Conservation (phyloP, 208 protist genomes). For the Leishmania aethiopica region DNA sequence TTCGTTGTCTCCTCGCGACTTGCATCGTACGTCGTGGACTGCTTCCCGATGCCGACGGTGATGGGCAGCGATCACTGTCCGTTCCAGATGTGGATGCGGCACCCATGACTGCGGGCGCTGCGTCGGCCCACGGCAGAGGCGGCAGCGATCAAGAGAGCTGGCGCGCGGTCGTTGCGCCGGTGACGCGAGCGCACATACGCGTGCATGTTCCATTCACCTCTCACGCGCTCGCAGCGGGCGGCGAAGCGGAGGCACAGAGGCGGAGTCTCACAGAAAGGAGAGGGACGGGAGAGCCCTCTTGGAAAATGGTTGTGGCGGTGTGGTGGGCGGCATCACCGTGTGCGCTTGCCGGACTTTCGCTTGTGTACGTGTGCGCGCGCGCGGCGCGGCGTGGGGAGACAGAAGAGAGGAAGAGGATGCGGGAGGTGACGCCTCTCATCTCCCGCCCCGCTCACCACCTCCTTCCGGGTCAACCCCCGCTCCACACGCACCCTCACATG, state of each 20-base stretch:
- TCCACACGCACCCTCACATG: no score
- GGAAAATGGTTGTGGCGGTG: background rate
- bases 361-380: background rate
- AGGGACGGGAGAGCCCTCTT: background rate
- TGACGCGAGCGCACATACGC: background rate
- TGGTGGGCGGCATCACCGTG: background rate
- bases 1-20: slow-evolving; percentile 87
- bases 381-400: background rate
- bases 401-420: background rate
- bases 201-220: background rate
- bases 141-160: slow-evolving; percentile 7
- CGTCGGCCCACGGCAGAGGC: slow-evolving; percentile 24
- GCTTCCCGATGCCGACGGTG: slow-evolving; percentile 81
- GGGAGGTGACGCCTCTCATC: background rate
- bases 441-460: background rate
- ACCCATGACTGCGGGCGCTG: slow-evolving; percentile 45
- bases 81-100: slow-evolving; percentile 84
- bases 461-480: background rate
- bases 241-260: background rate
- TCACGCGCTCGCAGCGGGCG: background rate
- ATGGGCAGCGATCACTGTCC: slow-evolving; percentile 91
- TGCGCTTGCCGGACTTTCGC: background rate
- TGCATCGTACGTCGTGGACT: slow-evolving; percentile 68
- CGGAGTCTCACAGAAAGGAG: background rate
- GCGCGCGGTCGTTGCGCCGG: background rate